Percentiles rank a stretch among this genome's conserved stretches.
phyloP scores from a whole-genome alignment of 78 protist genomes.

The Dictyostelium purpureum region DNA sequence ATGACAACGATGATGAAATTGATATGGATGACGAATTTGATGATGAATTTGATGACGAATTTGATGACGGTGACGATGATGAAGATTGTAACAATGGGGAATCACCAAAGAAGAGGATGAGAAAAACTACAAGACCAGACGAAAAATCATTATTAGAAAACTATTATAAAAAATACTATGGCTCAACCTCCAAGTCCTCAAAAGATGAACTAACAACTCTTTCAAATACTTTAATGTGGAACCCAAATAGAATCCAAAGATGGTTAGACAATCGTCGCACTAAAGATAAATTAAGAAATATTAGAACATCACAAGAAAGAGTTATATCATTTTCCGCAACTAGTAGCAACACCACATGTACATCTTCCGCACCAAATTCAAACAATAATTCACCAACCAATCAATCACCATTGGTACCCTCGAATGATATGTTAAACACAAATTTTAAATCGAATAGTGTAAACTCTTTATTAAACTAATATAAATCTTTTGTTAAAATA shows the following conservation, averaged over 20 bases:
- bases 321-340: not conserved
- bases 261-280: constrained; percentile 70
- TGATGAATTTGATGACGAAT: not conserved
- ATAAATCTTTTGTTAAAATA: no score
- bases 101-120: constrained; percentile 67
- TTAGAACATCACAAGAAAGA: constrained; percentile 49
- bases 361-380: not conserved
- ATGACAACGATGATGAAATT: not conserved
- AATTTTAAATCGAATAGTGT: no score
- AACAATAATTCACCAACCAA: not conserved
- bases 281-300: constrained; percentile 36
- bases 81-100: constrained; percentile 1
- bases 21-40: not conserved
- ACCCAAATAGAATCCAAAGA: constrained; percentile 57
- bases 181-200: constrained; percentile 24
- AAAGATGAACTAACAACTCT: constrained; percentile 38
- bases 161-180: constrained; percentile 34
- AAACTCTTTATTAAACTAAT: no score
- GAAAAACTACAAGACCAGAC: constrained; percentile 69
- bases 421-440: no score
- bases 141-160: constrained; percentile 32
- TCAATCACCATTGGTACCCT: not conserved
- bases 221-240: constrained; percentile 31
- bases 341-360: not conserved
- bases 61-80: constrained; percentile 20